Base-by-base conservation (phyloP, 2,329 filamentous ascomycete genomes). In the Pseudogymnoascus sp. region DNA sequence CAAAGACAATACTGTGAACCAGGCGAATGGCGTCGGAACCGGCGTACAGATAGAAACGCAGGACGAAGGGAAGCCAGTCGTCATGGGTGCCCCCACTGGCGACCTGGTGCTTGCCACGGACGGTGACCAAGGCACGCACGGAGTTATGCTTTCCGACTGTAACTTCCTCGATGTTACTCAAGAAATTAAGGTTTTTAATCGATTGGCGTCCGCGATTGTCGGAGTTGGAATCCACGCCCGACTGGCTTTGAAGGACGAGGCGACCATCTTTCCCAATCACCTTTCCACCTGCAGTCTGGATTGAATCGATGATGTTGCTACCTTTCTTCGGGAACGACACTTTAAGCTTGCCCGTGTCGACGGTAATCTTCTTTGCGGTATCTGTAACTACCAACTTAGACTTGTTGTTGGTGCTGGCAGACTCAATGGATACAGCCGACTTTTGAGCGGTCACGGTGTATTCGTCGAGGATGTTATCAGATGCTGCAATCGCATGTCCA, bases 11-110 rank as follows among this genome's bases (percentile, higher is more conserved):
- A 20, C 76, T 82, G 66, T 86, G 83, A 0, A 84, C 72, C 0
- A 82, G 71, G 36, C 77, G 75, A 41, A 86, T 79, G 0, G 80
- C 75, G 47, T 82, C 78, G 0, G 83, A 84, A 63, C 80, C 75
- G 30, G 79, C 75, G 66, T 85, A 85, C 0, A 86, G 70, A 62
- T 86, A 86, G 65, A 85, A 84, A 1, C 83, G 77, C 2, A 83
- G 65, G 2, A 75, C 74, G 64, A 81, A 86, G 0, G 78, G 81
- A 1, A 85, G 72, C 28, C 47, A 53, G 47, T 33, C 28, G 18
- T 33, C 47, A 60, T 79, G 77, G 6, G 69, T 64, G 1, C 70
- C 64, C 7, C 70, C 68, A 18, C 68, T 63, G 59, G 62, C 66
- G 1, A 72, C 65, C 11, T 73, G 57, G 39, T 53, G 47, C 28